Conservation (phyloP, 306 rosid species). For the Clitoria ternatea region DNA sequence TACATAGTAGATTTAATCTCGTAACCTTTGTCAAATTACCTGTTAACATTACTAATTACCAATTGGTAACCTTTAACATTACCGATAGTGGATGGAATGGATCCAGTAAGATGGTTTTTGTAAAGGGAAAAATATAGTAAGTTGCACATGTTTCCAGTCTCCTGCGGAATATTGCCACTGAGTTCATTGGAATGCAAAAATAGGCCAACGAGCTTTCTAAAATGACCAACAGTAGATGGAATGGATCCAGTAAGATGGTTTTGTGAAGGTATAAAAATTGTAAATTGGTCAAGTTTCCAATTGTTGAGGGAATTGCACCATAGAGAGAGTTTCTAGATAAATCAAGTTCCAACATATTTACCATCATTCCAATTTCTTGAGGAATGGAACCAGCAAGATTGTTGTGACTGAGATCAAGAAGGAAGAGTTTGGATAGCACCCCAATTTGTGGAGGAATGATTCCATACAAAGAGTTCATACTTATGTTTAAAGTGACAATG, state of each 20-base stretch:
- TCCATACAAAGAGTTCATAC: neutral
- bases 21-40: neutral
- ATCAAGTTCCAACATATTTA: neutral
- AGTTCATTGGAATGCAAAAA: too few species aligned
- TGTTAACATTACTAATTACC: too few species aligned
- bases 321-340: neutral
- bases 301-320: neutral
- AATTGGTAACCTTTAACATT: too few species aligned
- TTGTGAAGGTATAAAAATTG: accelerated
- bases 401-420: neutral
- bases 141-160: too few species aligned
- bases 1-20: accelerated
- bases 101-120: neutral
- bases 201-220: too few species aligned
- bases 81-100: neutral
- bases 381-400: neutral
- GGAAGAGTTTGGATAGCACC: neutral
- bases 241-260: neutral
- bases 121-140: neutral
- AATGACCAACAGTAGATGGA: too few species aligned
- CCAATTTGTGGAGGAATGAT: slow-evolving; percentile 11
- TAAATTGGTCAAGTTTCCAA: slow-evolving; percentile 10
- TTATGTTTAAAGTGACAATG: neutral
- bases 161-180: too few species aligned
- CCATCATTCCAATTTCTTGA: neutral